Base-by-base conservation (phyloP, 257 asterid genomes). In the Craterostigma plantagineum region DNA sequence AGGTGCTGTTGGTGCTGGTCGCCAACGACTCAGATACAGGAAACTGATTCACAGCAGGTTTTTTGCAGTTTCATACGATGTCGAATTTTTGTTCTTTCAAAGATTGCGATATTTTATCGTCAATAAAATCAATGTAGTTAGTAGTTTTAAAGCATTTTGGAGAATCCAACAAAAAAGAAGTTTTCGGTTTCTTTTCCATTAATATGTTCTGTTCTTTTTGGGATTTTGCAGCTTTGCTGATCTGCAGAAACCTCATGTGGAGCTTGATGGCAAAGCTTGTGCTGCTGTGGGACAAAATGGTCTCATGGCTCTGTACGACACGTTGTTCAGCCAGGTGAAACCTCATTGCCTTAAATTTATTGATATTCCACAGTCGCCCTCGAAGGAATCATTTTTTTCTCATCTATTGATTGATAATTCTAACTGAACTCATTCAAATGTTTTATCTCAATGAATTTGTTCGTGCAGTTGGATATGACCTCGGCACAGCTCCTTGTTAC, bases 251-350 rank as follows among this genome's bases (percentile, higher is more conserved):
- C 99, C 93, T n/a, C 94, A 90, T 61, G 51, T 55, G 59, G 99
- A 90, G 50, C 91, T 90, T 56, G 95, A 79, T 40, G 99, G 99
- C 58, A 90, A 90, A 69, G 95, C 94, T 50, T 90, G 99, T 62
- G 95, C 99, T 3, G 99, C 92, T 43, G 95, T 90, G 42, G 99
- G 99, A 43, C 99, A 90, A 66, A 90, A 83, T 56, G 92, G 94
- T 52, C 94, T 90, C 50, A 76, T 90, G 95, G 91, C 99, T 59
- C 72, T 83, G 38, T 90, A 90, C 55, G 99, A 90, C 56, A 72
- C 80, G 34, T 69, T 90, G 60, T 90, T 90, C 73, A 79, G 91
- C 65, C 95, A 90, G 99, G 99, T 86, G 53, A 63, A 16, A n/a
- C 16, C 17, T 1, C 10, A 43, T 16, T 7, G 33, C 12, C 48